Conservation (phyloP, 139 green algal species). For the Micromonas pusilla region DNA sequence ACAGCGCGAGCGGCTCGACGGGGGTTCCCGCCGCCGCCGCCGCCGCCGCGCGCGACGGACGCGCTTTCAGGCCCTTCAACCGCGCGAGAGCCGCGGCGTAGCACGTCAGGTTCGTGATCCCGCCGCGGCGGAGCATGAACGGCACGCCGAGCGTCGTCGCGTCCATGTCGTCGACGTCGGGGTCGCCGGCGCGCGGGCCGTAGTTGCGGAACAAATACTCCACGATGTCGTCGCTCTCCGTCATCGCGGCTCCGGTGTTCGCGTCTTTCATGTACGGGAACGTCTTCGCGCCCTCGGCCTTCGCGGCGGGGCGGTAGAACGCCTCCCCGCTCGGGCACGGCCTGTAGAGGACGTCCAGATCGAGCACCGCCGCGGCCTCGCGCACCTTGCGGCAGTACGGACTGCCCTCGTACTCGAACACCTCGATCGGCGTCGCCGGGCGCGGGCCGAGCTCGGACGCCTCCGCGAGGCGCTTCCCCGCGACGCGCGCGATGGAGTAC, state of each 20-base stretch:
- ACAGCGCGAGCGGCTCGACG: conserved; percentile 39
- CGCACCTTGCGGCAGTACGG: conserved; percentile 47
- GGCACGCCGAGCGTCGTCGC: conserved; percentile 39
- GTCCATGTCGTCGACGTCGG: not conserved
- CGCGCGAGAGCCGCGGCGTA: conserved; percentile 46
- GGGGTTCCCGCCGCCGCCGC: conserved; percentile 16
- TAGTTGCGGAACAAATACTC: conserved; percentile 65
- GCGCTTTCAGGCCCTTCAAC: conserved; percentile 30
- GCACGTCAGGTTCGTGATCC: conserved; percentile 55
- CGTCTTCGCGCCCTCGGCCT: conserved; percentile 31
- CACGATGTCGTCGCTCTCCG: conserved; percentile 84
- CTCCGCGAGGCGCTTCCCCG: not conserved
- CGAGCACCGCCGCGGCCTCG: conserved; percentile 47
- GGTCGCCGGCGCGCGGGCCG: not conserved
- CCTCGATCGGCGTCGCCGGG: conserved; percentile 2
- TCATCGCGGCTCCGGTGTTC: conserved; percentile 60
- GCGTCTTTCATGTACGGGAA: conserved; percentile 29
- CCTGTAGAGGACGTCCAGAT: conserved; percentile 76
- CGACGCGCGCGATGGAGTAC: not conserved
- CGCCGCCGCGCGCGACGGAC: conserved; percentile 12
- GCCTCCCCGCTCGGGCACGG: conserved; percentile 60
- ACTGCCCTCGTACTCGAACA: conserved; percentile 27
- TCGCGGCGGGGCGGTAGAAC: conserved; percentile 40
- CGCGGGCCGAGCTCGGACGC: not conserved
- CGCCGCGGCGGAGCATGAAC: conserved; percentile 51